Evolutionary conservation across 176 grass and related monocot species (phyloP), one percentile per base, ranked within the genome.

Genomic region (Stipa capillata): DNA sequence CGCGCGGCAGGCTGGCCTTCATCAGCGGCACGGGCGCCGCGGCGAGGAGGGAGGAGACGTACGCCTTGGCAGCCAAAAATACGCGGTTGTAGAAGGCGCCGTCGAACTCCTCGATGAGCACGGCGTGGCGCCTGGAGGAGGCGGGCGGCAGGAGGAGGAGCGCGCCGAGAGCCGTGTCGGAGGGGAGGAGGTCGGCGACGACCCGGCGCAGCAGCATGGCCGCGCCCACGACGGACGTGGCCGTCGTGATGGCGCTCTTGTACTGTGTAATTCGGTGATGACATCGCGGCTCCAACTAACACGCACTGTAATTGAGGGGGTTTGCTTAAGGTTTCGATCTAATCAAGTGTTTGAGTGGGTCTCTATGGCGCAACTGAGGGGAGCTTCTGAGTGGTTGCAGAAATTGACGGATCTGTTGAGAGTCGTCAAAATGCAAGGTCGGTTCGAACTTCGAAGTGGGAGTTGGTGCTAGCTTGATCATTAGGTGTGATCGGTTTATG

Each of bases 101-200:
- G 73, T 83, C 83, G 88, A 66, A 79, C 73, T 90, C 79, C 65
- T 90, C 73, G 73, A 82, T 86, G 39, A 90, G 57, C 65, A 86
- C 66, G 39, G 41, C 74, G 80, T 88, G 80, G 49, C 74, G 80
- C 40, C 58, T 74, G 8, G 55, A n/a, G 10, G 55, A 39, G 5
- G 80, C 48, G 35, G 80, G 67, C 21, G 86, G 80, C 12, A 88
- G 86, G 86, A 88, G 74, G 31, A 88, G 74, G 39, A 88, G 67
- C 39, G 65, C 31, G 39, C 86, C 80, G 39, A 88, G 15, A 74
- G 80, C 21, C 49, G 84, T 52, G 74, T 8, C 80, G n/a, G n/a
- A n/a, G 0, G 73, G 86, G 47, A 88, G 68, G 74, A 67, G 23
- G 67, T 65, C 80, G 13, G 74, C 57, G 40, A 73, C 51, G 48